Conservation (phyloP, 2,329 filamentous ascomycete species). For the Talaromyces rugulosus region DNA sequence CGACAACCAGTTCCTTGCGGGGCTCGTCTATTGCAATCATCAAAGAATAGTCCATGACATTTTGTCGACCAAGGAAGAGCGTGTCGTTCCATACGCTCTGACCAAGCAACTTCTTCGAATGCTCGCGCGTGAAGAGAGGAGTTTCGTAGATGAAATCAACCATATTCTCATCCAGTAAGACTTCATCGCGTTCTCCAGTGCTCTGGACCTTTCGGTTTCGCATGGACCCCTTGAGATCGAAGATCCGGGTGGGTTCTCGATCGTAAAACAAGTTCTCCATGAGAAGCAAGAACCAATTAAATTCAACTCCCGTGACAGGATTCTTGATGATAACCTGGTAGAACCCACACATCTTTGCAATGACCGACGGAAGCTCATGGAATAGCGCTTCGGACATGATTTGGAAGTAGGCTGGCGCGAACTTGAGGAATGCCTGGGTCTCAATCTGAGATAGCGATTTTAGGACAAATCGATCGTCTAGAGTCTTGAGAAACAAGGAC, state of each 20-base stretch:
- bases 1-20: constrained; percentile 86
- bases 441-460: constrained; percentile 89
- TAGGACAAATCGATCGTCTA: constrained; percentile 89
- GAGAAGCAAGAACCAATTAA: constrained; percentile 87
- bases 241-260: constrained; percentile 79
- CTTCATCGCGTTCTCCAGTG: constrained; percentile 93
- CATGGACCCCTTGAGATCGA: constrained; percentile 98
- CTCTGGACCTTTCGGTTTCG: constrained; percentile 95
- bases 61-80: constrained; percentile 85
- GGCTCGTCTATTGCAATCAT: constrained; percentile 97
- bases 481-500: constrained; percentile 91
- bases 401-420: constrained; percentile 93
- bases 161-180: constrained; percentile 96
- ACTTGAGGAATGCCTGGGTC: constrained; percentile 88
- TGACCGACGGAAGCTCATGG: constrained; percentile 90
- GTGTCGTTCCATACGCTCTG: constrained; percentile 97
- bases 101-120: constrained; percentile 88
- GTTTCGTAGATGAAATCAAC: constrained; percentile 99
- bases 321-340: constrained; percentile 98
- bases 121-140: constrained; percentile 89
- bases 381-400: constrained; percentile 97
- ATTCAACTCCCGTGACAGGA: constrained; percentile 81
- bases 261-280: constrained; percentile 99
- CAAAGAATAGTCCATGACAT: constrained; percentile 98
- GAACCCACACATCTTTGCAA: constrained; percentile 98